These are phyloP conservation scores for Beauveria sp. DNA, from an alignment of 2,329 filamentous ascomycete genomes.

Conservation along the genomic window DNA sequence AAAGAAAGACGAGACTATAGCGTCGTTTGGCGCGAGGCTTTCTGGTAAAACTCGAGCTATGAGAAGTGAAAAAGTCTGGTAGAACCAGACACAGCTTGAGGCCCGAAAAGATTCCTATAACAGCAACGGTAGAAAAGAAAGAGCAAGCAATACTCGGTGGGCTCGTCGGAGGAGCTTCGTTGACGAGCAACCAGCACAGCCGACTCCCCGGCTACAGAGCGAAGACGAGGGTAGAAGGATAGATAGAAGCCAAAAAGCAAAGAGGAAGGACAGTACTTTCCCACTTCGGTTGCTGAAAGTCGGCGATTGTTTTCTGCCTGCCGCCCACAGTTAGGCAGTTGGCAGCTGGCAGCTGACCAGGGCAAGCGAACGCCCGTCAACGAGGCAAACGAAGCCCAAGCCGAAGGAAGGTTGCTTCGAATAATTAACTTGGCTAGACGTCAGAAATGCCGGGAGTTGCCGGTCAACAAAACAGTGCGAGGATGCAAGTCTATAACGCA, in stretches of 20 bases:
- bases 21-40: not conserved
- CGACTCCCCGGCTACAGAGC: not conserved
- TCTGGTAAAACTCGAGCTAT: not conserved
- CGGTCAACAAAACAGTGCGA: too few relatives aligned
- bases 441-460: too few relatives aligned
- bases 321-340: not conserved
- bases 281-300: not conserved
- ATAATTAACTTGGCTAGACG: too few relatives aligned
- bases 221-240: not conserved
- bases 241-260: not conserved
- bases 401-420: not conserved
- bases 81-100: not conserved
- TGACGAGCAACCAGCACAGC: not conserved
- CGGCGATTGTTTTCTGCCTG: not conserved
- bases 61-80: not conserved
- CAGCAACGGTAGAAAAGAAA: not conserved
- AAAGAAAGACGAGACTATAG: not conserved
- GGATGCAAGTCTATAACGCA: not conserved
- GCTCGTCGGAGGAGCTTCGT: not conserved
- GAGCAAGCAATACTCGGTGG: not conserved
- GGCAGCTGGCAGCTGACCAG: not conserved
- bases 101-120: not conserved
- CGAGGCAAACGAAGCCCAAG: not conserved
- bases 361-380: not conserved
- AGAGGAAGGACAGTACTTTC: not conserved